phyloP scores from a whole-genome alignment of 305 asterid species.

The Fraxinus floribunda region DNA sequence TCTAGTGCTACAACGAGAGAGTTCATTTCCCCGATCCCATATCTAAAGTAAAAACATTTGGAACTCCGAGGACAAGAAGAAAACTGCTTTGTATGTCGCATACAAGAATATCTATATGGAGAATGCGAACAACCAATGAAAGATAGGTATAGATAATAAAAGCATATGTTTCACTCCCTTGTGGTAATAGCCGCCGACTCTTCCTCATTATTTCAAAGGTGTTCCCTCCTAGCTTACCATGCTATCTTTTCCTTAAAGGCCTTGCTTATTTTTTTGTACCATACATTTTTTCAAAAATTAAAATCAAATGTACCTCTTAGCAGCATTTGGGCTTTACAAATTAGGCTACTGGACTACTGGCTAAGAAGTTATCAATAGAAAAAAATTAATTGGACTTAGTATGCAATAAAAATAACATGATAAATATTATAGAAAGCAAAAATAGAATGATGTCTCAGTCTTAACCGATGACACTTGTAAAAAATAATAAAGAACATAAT shows the following conservation, averaged over 20 bases:
- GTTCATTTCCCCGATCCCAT: slow-evolving; percentile 41
- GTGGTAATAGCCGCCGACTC: no score
- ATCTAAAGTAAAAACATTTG: slow-evolving; percentile 45
- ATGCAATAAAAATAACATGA: background rate
- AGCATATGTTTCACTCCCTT: slow-evolving; percentile 22
- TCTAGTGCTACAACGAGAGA: slow-evolving; percentile 55
- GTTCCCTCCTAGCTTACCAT: background rate
- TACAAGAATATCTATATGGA: no score
- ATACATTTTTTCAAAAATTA: no score
- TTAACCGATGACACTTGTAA: background rate
- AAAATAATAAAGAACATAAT: no score
- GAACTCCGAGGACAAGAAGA: slow-evolving; percentile 56
- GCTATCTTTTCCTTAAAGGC: background rate
- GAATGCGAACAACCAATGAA: no score
- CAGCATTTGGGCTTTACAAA: background rate
- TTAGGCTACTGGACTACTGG: background rate
- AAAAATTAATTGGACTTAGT: background rate
- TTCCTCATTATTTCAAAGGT: background rate
- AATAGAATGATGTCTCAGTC: background rate
- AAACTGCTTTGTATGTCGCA: slow-evolving; percentile 49
- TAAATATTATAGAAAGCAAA: background rate
- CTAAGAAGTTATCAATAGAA: background rate
- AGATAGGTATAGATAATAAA: slow-evolving; percentile 30
- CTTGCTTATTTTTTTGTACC: background rate
- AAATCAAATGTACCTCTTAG: background rate